Evolutionary conservation across 495 filamentous ascomycete species (phyloP), one percentile per base, ranked within the genome.

Genomic region (Neurospora sp.): DNA sequence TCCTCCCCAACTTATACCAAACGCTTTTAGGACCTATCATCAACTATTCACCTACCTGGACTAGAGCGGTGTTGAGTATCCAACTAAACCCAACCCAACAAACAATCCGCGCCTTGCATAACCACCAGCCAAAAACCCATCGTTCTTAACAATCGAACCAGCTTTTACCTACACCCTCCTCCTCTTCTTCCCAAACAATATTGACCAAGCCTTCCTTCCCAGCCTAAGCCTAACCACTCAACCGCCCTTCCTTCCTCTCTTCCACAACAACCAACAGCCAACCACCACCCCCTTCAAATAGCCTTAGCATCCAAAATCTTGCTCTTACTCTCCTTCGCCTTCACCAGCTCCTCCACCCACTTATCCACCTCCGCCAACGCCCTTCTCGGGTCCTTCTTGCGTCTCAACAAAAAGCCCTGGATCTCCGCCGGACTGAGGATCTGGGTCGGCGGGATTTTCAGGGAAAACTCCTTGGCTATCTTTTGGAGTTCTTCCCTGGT

Each of bases 361-460:
- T 38, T 75, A 31, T 80, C 84, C 0, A 87, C 87, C 73, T 89
- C 85, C 20, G 78, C 79, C n/a, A 91, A 73, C 39, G 91, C 90
- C 69, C 81, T 81, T 41, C 82, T 79, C 18, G 91, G 90, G 46
- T 84, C 82, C 76, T 88, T 89, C 79, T 91, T 91, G 68, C 89
- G 81, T 75, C 87, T 89, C 20, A 93, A 79, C 37, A 93, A 77
- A 77, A 88, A 92, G 3, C 89, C 90, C 78, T 93, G 91, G 66
- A 94, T 87, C 77, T 93, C 89, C 5, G 91, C 91, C 0, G 91
- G 91, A 8, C 87, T 88, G 76, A 76, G 71, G 39, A 93, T 87
- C 69, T 80, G 76, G 53, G 79, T 79, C 8, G 77, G 74, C 10
- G 88, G 87, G 68, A 90, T 84, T 69, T 80, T 80, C 2, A 76